Percentiles rank a stretch among this genome's conserved stretches.
These are phyloP conservation scores for Helotiales sp. DNA, from an alignment of 2,329 filamentous ascomycete genomes.

Conservation along the genomic window DNA sequence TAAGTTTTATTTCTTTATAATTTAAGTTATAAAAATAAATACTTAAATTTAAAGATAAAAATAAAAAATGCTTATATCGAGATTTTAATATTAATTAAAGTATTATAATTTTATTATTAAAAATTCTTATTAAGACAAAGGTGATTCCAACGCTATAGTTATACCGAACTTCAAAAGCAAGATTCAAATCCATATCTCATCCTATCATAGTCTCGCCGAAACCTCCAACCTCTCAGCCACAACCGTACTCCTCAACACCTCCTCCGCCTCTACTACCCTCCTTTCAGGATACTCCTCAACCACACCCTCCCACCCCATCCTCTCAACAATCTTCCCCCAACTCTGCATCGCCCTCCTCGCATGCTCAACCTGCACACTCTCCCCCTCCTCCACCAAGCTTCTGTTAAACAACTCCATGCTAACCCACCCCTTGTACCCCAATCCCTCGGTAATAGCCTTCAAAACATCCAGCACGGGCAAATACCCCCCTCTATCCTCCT, in stretches of 20 bases:
- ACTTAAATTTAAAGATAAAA: too few species aligned
- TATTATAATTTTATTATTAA: too few species aligned
- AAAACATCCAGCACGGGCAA: conserved; percentile 56
- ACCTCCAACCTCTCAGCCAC: conserved; percentile 5
- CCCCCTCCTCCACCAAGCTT: conserved; percentile 46
- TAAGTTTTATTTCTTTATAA: too few species aligned
- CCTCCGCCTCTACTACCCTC: too few species aligned
- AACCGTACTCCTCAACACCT: neutral
- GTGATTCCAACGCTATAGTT: neutral
- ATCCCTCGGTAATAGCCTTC: conserved; percentile 50
- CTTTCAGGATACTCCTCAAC: neutral
- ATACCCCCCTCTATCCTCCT: conserved; percentile 55
- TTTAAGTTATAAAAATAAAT: too few species aligned
- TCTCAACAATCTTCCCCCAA: conserved; percentile 44
- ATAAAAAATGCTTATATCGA: too few species aligned
- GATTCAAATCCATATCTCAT: too few species aligned
- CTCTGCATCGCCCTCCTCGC: conserved; percentile 50
- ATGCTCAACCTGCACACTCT: conserved; percentile 49
- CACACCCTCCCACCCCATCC: conserved; percentile 21
- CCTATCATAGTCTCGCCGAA: conserved; percentile 7
- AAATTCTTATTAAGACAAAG: neutral
- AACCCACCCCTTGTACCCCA: conserved; percentile 60
- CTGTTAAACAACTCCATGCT: conserved; percentile 60
- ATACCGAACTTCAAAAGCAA: neutral
- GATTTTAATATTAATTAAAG: too few species aligned